Conservation (phyloP, 1,139 yeast genomes). For the Pichia sp. region DNA sequence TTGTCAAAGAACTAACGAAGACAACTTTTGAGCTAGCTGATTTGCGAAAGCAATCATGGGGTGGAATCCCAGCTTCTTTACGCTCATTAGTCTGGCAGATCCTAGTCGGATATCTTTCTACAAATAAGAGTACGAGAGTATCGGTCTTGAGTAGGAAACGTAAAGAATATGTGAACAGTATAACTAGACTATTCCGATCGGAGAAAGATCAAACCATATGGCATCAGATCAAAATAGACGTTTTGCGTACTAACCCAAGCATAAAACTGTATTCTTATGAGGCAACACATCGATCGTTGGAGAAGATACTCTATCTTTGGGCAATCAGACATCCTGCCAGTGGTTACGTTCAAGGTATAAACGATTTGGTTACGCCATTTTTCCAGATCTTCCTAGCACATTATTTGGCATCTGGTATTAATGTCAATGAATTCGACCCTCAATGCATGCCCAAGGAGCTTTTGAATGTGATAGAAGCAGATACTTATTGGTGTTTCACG, state of each 20-base stretch:
- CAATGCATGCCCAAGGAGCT: constrained; percentile 51
- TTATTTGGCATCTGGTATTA: constrained; percentile 45
- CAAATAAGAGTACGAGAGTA: constrained; percentile 71
- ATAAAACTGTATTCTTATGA: constrained; percentile 65
- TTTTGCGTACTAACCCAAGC: constrained; percentile 90
- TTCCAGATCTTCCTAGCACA: constrained; percentile 79
- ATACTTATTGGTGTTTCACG: constrained; percentile 93
- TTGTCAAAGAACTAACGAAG: constrained; percentile 57
- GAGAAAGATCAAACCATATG: constrained; percentile 76
- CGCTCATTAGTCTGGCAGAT: constrained; percentile 89
- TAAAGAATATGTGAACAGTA: constrained; percentile 78
- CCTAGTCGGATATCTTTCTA: constrained; percentile 82
- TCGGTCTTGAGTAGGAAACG: constrained; percentile 73
- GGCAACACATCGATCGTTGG: constrained; percentile 72
- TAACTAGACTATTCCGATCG: constrained; percentile 49
- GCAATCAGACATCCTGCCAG: constrained; percentile 97
- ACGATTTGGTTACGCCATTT: constrained; percentile 91
- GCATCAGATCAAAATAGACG: constrained; percentile 95
- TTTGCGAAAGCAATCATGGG: constrained; percentile 81
- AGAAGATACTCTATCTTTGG: constrained; percentile 85
- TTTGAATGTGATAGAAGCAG: constrained; percentile 74
- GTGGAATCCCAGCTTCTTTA: constrained; percentile 81
- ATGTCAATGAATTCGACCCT: constrained; percentile 60
- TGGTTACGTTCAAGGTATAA: constrained; percentile 98
- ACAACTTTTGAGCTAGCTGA: constrained; percentile 63